Evolutionary conservation across 1,139 yeast species (phyloP).

Genomic region (Eremothecium cymbalariae): DNA sequence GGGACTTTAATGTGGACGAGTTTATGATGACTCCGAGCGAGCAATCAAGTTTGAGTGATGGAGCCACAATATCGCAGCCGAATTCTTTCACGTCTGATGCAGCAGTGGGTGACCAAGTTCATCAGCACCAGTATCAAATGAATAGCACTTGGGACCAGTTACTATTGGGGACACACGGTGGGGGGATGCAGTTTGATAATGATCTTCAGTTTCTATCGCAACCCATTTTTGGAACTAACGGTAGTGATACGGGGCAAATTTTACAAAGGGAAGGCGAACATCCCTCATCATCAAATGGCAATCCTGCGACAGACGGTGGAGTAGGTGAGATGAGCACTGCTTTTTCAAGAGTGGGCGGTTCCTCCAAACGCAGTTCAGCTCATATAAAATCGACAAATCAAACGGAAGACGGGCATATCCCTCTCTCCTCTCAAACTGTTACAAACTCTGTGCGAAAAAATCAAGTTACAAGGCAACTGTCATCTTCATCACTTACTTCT

Average conservation of each 20-base stretch:
- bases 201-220: conserved; percentile 6
- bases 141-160: not conserved
- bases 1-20: conserved; percentile 32
- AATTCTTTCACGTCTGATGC: conserved; percentile 19
- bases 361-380: conserved; percentile 2
- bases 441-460: conserved; percentile 27
- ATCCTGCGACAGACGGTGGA: no score
- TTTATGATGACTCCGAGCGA: conserved; percentile 30
- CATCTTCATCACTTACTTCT: conserved; percentile 25
- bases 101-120: not conserved
- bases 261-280: no score
- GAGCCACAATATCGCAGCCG: conserved; percentile 33
- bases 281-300: no score
- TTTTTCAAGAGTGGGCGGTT: conserved; percentile 6
- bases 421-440: conserved; percentile 19
- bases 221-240: no score
- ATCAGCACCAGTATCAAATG: not conserved
- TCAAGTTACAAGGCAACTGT: conserved; percentile 23
- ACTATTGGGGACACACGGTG: conserved; percentile 7
- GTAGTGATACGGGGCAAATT: no score
- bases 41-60: conserved; percentile 25
- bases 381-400: conserved; percentile 9
- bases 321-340: no score
- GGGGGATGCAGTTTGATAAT: conserved; percentile 6
- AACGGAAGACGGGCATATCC: conserved; percentile 18